These are phyloP conservation scores for Coemansia sp. DNA, from an alignment of 371 early-diverging fungal genomes.

Conservation along the genomic window DNA sequence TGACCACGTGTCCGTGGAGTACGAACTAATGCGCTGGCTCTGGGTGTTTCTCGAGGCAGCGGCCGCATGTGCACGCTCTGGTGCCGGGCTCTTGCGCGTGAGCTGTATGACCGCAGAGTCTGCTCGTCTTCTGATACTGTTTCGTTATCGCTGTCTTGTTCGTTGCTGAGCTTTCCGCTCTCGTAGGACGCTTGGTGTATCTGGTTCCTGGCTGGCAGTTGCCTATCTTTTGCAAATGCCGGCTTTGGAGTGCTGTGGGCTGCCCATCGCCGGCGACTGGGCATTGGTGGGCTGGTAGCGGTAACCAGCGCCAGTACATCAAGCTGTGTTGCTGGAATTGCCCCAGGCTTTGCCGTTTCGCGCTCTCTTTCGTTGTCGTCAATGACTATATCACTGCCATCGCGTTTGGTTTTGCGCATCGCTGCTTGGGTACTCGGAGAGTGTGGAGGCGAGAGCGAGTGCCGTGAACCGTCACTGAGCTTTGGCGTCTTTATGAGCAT, in stretches of 20 bases:
- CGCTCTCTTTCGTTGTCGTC: neutral
- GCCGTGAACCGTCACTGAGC: slow-evolving; percentile 4
- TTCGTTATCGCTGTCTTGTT: slow-evolving; percentile 40
- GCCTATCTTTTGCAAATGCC: neutral
- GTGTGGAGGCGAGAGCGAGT: slow-evolving; percentile 32
- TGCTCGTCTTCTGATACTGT: slow-evolving; percentile 46
- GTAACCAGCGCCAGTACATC: slow-evolving; percentile 48
- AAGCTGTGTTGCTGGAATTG: slow-evolving; percentile 46
- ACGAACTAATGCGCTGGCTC: slow-evolving; percentile 1
- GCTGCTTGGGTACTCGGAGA: slow-evolving; percentile 44
- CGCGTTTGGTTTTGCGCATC: slow-evolving; percentile 19
- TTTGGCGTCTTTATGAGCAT: slow-evolving; percentile 11
- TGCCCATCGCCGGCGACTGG: slow-evolving; percentile 42
- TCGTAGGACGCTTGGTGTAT: neutral
- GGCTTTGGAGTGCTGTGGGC: slow-evolving; percentile 35
- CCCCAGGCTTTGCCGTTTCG: slow-evolving; percentile 3
- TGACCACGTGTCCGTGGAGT: neutral
- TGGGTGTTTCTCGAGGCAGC: slow-evolving; percentile 2
- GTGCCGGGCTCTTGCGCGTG: slow-evolving; percentile 25
- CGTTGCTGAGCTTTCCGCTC: slow-evolving; percentile 11
- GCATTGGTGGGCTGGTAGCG: slow-evolving; percentile 50
- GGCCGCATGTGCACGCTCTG: slow-evolving; percentile 24
- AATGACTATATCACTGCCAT: neutral
- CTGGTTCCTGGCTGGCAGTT: slow-evolving; percentile 2
- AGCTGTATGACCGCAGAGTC: slow-evolving; percentile 42